These are phyloP conservation scores for Friedmanniomyces simplex DNA, from an alignment of 495 filamentous ascomycete genomes.

Conservation along the genomic window DNA sequence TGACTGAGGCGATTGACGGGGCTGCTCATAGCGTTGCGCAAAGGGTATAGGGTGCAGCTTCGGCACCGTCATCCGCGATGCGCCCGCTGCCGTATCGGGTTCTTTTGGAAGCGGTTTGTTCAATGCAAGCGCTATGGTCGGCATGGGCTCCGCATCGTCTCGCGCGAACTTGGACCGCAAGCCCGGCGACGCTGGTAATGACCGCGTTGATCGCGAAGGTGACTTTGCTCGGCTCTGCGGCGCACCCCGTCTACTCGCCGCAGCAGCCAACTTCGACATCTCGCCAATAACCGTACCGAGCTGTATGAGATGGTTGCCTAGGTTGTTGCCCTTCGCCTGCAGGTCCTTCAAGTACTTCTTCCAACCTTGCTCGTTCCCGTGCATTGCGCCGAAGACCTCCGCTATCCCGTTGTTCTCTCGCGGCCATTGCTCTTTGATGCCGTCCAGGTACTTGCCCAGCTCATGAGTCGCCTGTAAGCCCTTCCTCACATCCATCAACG, in stretches of 20 bases:
- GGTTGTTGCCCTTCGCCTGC: constrained; percentile 28
- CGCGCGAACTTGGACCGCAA: constrained; percentile 15
- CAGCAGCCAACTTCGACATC: constrained; percentile 33
- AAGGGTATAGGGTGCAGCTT: constrained; percentile 7
- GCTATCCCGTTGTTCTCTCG: constrained; percentile 22
- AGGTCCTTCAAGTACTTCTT: constrained; percentile 24
- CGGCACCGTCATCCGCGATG: neutral
- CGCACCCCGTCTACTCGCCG: constrained; percentile 29
- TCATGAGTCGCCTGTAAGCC: constrained; percentile 66
- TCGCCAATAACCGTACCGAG: constrained; percentile 29
- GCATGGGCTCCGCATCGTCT: neutral
- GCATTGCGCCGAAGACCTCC: constrained; percentile 29
- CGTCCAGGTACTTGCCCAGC: constrained; percentile 62
- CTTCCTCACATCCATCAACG: constrained; percentile 65
- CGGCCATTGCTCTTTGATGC: constrained; percentile 46
- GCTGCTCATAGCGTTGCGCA: constrained; percentile 13
- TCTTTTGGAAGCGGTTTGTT: constrained; percentile 16
- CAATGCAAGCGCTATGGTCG: neutral
- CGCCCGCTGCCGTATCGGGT: neutral
- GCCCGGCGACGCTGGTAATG: neutral
- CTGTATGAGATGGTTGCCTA: constrained; percentile 27
- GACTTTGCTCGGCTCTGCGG: neutral
- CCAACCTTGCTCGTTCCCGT: constrained; percentile 33
- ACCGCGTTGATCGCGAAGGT: neutral
- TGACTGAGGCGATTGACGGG: constrained; percentile 3